Base-by-base conservation (phyloP, 768 basidiomycete genomes). In the Russula dissimulans region DNA sequence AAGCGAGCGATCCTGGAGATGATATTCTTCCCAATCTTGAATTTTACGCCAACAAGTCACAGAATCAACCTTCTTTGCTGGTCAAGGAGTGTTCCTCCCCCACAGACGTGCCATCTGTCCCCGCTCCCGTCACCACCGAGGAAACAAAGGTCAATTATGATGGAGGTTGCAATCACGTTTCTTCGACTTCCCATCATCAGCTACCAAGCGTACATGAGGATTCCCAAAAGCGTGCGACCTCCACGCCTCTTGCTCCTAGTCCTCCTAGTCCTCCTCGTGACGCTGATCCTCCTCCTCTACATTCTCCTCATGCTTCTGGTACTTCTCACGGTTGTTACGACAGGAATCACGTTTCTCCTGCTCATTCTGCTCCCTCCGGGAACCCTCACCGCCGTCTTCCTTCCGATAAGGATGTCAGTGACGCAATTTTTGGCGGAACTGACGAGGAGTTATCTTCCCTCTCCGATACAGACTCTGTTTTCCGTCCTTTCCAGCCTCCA, bases 381-480 rank as follows among this genome's bases (percentile, higher is more conserved):
- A 48, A 48, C 51, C 36, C 62, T 64, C 42, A 48, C 54, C 17
- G 34, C 46, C 39, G 36, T 64, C 38, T 36, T 57, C 52, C 31
- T 60, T 50, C 50, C 54, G 46, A 56, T 58, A 59, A 65, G 15
- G 59, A 60, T 22, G 43, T 56, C 15, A 53, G 54, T 31, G 62
- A 57, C 26, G 67, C 61, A 15, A 47, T 61, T n/a, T 66, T 68
- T 62, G 67, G 59, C 18, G 60, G 56, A 54, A 39, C 45, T 50
- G 67, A 72, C 29, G 69, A 68, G 26, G 62, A 69, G 45, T 57
- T 71, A 31, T 74, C 74, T 31, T 71, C 75, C 49, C 65, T 74
- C 59, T 74, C 74, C 17, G 69, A 73, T 42, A 65, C 70, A 48
- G 68, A 68, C 54, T 45, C 48, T 60, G 38, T 49, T 59, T 29